These are phyloP conservation scores for Apiospora marii DNA, from an alignment of 2,329 filamentous ascomycete species.

Conservation along the genomic window DNA sequence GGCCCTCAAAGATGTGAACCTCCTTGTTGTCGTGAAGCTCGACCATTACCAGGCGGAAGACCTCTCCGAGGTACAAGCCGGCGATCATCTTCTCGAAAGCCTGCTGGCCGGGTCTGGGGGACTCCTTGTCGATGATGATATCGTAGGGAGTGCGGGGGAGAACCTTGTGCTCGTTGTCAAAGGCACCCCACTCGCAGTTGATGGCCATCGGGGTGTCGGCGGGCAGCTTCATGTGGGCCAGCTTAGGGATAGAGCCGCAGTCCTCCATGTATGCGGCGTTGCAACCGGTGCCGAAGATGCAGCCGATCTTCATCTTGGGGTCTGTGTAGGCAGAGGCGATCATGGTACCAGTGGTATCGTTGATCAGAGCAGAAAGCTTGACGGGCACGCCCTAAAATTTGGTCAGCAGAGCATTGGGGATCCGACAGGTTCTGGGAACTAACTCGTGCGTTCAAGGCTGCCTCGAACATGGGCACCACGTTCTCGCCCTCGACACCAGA, in stretches of 20 bases:
- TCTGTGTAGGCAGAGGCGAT: conserved; percentile 99
- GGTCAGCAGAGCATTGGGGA: conserved; percentile 30
- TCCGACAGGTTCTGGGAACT: conserved; percentile 29
- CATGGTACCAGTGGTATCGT: conserved; percentile 96
- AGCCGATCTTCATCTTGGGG: conserved; percentile 88
- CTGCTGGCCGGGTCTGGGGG: conserved; percentile 91
- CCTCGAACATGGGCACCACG: conserved; percentile 87
- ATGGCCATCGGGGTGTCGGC: conserved; percentile 88
- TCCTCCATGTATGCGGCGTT: conserved; percentile 99
- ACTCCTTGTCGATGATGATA: conserved; percentile 86
- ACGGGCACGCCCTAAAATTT: conserved; percentile 80
- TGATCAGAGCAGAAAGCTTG: conserved; percentile 91
- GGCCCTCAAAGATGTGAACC: conserved; percentile 79
- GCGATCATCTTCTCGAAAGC: conserved; percentile 99
- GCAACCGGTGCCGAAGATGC: conserved; percentile 98
- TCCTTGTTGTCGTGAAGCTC: conserved; percentile 84
- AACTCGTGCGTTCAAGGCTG: conserved; percentile 75
- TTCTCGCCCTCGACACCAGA: conserved; percentile 89
- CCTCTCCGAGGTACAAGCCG: conserved; percentile 91
- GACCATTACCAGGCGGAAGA: conserved; percentile 87
- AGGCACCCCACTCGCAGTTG: conserved; percentile 97
- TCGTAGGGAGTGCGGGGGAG: conserved; percentile 89
- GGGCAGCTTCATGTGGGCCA: conserved; percentile 88
- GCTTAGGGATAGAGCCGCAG: conserved; percentile 89
- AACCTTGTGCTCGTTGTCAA: conserved; percentile 91